A percentile compares a stretch with the other conserved stretches of the same genome.
These are phyloP conservation scores for Microsporum ferrugineum DNA, from an alignment of 2,329 filamentous ascomycete species.

Conservation along the genomic window DNA sequence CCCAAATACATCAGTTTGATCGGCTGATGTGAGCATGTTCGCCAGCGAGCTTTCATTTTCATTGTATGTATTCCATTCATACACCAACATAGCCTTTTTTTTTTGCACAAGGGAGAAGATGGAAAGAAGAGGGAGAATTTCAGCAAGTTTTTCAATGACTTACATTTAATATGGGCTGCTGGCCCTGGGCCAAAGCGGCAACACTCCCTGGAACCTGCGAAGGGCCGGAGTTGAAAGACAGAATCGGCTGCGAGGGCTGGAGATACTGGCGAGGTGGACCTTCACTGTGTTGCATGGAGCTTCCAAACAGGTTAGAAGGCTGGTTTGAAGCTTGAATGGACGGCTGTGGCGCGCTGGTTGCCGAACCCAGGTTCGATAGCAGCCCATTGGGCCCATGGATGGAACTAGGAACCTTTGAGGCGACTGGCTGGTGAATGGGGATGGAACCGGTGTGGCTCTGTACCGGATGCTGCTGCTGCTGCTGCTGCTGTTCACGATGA, in stretches of 20 bases:
- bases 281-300: constrained; percentile 51
- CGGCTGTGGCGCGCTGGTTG: constrained; percentile 40
- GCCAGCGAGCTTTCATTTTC: background rate
- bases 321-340: constrained; percentile 50
- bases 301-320: constrained; percentile 56
- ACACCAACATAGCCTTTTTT: background rate
- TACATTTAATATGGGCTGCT: constrained; percentile 68
- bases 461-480: constrained; percentile 53
- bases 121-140: background rate
- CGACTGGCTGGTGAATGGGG: constrained; percentile 88
- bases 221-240: constrained; percentile 36
- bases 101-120: background rate
- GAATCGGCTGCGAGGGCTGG: constrained; percentile 50
- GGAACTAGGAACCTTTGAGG: constrained; percentile 63
- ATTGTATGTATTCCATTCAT: background rate
- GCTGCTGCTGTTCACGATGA: constrained; percentile 42
- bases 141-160: constrained; percentile 23
- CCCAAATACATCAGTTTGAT: background rate
- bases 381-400: constrained; percentile 90
- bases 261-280: constrained; percentile 44
- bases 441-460: constrained; percentile 82
- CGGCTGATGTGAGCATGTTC: background rate
- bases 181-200: constrained; percentile 58
- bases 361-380: constrained; percentile 58
- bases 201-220: constrained; percentile 40